phyloP scores from a whole-genome alignment of 768 basidiomycete species.

The Suillus fuscotomentosus region DNA sequence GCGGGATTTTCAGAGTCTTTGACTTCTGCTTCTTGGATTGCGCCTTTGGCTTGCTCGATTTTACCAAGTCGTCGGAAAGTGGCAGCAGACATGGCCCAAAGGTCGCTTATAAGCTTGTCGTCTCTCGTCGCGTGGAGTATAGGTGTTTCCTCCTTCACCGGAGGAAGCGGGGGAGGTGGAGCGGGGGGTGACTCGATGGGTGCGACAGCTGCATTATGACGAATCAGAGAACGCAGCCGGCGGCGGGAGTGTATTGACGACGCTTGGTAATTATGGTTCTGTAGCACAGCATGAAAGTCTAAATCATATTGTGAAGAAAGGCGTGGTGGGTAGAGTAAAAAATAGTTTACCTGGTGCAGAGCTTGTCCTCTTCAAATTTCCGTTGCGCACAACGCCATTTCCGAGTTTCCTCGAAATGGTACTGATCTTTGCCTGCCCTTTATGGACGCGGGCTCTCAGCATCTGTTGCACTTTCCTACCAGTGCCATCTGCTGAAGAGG shows the following conservation, averaged over 20 bases:
- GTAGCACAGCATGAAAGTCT: conserved; percentile 72
- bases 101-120: conserved; percentile 69
- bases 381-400: conserved; percentile 59
- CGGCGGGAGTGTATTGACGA: conserved; percentile 85
- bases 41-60: conserved; percentile 84
- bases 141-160: conserved; percentile 30
- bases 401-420: conserved; percentile 80
- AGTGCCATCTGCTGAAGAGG: conserved; percentile 41
- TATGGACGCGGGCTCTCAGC: conserved; percentile 71
- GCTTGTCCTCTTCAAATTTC: conserved; percentile 53
- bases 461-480: conserved; percentile 77
- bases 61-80: conserved; percentile 90
- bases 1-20: conserved; percentile 82
- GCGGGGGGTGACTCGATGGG: conserved; percentile 34
- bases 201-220: conserved; percentile 25
- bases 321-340: not conserved
- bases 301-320: not conserved
- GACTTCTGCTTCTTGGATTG: conserved; percentile 94
- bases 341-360: conserved; percentile 64
- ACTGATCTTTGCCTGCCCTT: conserved; percentile 68
- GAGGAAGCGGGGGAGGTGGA: conserved; percentile 33
- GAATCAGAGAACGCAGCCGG: conserved; percentile 50
- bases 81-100: conserved; percentile 95
- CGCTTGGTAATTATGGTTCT: conserved; percentile 62
- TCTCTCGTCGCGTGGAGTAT: conserved; percentile 48